A percentile compares a stretch with the other conserved stretches of the same genome.
These are phyloP conservation scores for Penicillium cosmopolitanum DNA, from an alignment of 495 filamentous ascomycete genomes.

Conservation along the genomic window DNA sequence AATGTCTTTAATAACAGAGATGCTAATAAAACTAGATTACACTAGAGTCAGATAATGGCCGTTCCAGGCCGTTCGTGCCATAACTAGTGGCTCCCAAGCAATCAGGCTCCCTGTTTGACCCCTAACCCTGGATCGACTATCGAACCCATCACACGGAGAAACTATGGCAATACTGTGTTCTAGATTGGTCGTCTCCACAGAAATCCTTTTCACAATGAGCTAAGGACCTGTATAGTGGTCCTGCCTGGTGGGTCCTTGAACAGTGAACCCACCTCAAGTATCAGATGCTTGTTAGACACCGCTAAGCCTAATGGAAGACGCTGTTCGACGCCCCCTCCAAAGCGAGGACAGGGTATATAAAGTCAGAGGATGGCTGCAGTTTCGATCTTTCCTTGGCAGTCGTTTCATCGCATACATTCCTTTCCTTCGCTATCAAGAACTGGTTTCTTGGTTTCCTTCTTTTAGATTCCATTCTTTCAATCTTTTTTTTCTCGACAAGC, in stretches of 20 bases:
- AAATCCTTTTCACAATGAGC: slow-evolving; percentile 10
- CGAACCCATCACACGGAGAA: slow-evolving; percentile 6
- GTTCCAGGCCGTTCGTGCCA: slow-evolving; percentile 14
- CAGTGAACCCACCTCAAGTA: slow-evolving; percentile 20
- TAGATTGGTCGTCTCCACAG: slow-evolving; percentile 10
- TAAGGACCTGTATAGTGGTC: slow-evolving; percentile 7
- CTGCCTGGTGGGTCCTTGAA: slow-evolving; percentile 9
- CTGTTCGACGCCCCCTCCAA: slow-evolving; percentile 10
- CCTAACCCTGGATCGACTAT: neutral
- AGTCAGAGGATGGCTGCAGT: neutral
- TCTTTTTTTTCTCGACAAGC: slow-evolving; percentile 24
- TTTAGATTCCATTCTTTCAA: slow-evolving; percentile 14
- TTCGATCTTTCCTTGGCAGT: neutral
- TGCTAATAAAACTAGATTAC: slow-evolving; percentile 14
- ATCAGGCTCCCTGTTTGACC: neutral
- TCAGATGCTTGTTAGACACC: slow-evolving; percentile 14
- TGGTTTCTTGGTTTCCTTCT: slow-evolving; percentile 31
- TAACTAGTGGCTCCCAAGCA: slow-evolving; percentile 13
- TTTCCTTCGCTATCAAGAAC: slow-evolving; percentile 28
- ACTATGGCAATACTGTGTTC: slow-evolving; percentile 1
- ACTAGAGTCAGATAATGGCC: slow-evolving; percentile 7
- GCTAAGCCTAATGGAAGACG: slow-evolving; percentile 8
- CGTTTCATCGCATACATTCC: slow-evolving; percentile 15
- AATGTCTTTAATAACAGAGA: slow-evolving; percentile 2
- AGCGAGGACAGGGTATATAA: slow-evolving; percentile 25